Evolutionary conservation across 176 grass and related monocot species (phyloP), one percentile per base, ranked within the genome.

Genomic region (Oropetium thomaeum): DNA sequence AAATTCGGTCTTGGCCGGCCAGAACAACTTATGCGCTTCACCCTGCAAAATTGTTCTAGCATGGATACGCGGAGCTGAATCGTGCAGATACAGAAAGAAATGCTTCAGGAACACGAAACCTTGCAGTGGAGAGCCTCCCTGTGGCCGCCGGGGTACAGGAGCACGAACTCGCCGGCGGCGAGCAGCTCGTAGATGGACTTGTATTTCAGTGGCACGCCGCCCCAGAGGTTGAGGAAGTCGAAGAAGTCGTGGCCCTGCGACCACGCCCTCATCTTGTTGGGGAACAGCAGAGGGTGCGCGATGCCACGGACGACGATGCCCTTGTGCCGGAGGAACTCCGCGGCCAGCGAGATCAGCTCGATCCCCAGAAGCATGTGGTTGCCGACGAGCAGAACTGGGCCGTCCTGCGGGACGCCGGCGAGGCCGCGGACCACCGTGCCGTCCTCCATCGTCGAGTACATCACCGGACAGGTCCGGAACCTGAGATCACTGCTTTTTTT

Each of bases 341-440:
- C 67, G 7, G 38, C 72, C 4, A 93, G 86, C 34, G 87, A 85
- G 73, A 93, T 74, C 22, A 93, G 47, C 52, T 93, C 90, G 62
- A 89, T 82, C 1, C 90, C 90, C 58, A 93, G 65, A 17, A 89
- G 78, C 86, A 93, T 89, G 80, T 93, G 90, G 74, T 93, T 93
- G 62, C 90, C 90, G 28, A 93, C 90, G 13, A 93, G 74, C 55
- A 93, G 71, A 40, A 93, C 87, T 2, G 90, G 87, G 5, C 87
- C 90, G 4, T 84, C 71, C 55, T 84, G 71, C 4, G 90, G 87
- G 19, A 93, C 68, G 5, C 87, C 87, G 8, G 71, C 81, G 13
- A 93, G 80, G 33, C 83, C 86, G 31, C 71, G 38, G 20, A 93
- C 80, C 10, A 89, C 82, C 5, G 26, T 69, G 14, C 87, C 80